These are phyloP conservation scores for Sugiyamaella boreocaroliniensis DNA, from an alignment of 805 yeast genomes.

Conservation along the genomic window DNA sequence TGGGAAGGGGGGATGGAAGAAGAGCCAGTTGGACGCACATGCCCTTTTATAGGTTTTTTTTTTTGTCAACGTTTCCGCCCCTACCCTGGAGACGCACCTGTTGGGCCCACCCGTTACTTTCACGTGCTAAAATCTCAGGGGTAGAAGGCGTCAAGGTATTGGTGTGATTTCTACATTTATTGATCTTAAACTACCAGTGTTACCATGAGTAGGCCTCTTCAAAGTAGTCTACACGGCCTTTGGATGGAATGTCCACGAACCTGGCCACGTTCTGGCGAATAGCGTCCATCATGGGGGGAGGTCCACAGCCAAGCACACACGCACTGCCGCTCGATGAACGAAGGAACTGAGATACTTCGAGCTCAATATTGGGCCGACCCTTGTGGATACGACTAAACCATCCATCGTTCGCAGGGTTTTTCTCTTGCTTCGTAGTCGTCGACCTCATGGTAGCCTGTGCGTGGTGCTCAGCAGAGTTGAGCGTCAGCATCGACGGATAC, in stretches of 20 bases:
- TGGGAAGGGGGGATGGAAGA: background rate
- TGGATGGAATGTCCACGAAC: conserved; percentile 35
- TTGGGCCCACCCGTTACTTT: background rate
- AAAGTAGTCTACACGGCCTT: conserved; percentile 54
- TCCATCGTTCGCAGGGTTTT: background rate
- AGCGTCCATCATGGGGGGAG: conserved; percentile 50
- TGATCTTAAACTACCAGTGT: background rate
- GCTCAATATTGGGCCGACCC: conserved; percentile 41
- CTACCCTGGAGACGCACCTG: background rate
- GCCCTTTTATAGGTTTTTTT: background rate
- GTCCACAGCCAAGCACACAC: conserved; percentile 58
- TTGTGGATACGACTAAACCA: conserved; percentile 3
- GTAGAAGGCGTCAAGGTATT: background rate
- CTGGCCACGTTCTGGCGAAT: conserved; percentile 44
- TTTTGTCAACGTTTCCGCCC: background rate
- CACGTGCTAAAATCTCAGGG: background rate
- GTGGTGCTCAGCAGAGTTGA: background rate
- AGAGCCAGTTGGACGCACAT: background rate
- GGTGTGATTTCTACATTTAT: background rate
- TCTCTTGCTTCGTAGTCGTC: background rate
- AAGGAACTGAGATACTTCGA: conserved; percentile 36
- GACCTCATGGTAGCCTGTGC: background rate
- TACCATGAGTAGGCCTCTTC: conserved; percentile 76
- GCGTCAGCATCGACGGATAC: conserved; percentile 1
- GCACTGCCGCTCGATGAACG: conserved; percentile 37